Evolutionary conservation across 2,329 filamentous ascomycete species (phyloP), one percentile per base, ranked within the genome.

Genomic region (Xylaria sp.): DNA sequence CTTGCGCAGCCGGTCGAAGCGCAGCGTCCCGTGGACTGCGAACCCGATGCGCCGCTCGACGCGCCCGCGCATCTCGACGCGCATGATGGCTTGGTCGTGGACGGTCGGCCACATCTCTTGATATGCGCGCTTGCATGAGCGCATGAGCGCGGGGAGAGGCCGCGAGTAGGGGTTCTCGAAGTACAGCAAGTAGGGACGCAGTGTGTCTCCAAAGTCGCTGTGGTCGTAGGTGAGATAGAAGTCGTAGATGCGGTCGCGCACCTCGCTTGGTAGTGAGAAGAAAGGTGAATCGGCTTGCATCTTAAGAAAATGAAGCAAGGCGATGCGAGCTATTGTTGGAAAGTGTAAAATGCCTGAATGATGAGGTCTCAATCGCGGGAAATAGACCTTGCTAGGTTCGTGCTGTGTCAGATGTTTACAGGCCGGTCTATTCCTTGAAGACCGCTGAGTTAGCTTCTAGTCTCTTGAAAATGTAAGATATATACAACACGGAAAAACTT

Each of bases 1-100:
- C 53, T 36, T 55, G 30, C 30, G 68, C 54, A 79, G 69, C 9
- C 76, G 71, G 7, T 73, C 71, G 24, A 75, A 72, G 11, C 72
- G 71, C n/a, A 79, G 71, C 6, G 56, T 72, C 0, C 78, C 78
- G 53, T 73, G 72, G 9, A 75, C 75, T 1, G 75, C 78, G 42
- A 79, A 75, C 7, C 77, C 75, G n/a, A 79, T 70, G 19, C 69
- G 70, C 2, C 75, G 68, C 12, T 71, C 73, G 58, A 64, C 63
- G 3, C 72, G 60, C 5, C 69, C 73, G n/a, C 65, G 71, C 48
- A 73, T 73, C 61, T 73, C 71, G 1, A 78, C 70, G 12, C 75
- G 71, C 66, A 79, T 61, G 21, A 69, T 57, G 1, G 76, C 77
- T 4, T 74, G 65, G 0, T 55, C 59, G 14, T 78, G 74, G 2